A percentile compares a stretch with the other conserved stretches of the same genome.
phyloP scores from a whole-genome alignment of 176 grass and related monocot genomes.

The Avena eriantha region DNA sequence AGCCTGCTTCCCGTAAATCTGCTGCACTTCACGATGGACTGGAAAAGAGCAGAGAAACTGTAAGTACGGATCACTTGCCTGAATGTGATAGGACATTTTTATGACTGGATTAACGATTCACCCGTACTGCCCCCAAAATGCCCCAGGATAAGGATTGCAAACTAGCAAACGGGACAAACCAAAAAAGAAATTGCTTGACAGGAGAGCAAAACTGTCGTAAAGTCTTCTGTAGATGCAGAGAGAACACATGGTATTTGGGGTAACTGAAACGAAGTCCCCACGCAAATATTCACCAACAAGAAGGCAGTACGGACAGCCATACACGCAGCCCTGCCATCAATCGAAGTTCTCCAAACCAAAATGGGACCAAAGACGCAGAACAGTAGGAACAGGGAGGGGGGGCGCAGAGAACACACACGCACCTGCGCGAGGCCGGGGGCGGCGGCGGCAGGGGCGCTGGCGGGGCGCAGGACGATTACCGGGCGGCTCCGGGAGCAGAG shows the following conservation, averaged over 20 bases:
- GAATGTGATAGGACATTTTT: not conserved
- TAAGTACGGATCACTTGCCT: not conserved
- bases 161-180: not conserved
- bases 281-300: not conserved
- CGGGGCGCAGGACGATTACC: constrained; percentile 38
- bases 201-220: not conserved
- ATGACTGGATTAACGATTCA: not conserved
- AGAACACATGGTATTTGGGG: not conserved
- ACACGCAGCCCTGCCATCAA: not conserved
- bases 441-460: constrained; percentile 6
- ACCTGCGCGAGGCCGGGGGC: constrained; percentile 35
- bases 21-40: constrained; percentile 53
- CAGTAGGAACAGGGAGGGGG: not conserved
- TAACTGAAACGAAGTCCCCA: not conserved
- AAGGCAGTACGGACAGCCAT: not conserved
- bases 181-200: not conserved
- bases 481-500: constrained; percentile 48
- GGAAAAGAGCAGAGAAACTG: constrained; percentile 25
- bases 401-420: not conserved
- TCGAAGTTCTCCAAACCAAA: not conserved
- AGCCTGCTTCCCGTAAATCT: constrained; percentile 56
- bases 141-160: not conserved
- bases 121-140: not conserved
- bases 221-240: not conserved
- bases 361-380: not conserved